A percentile compares a stretch with the other conserved stretches of the same genome.
Conservation (phyloP, 805 yeast genomes). For the Debaryomyces hansenii region DNA sequence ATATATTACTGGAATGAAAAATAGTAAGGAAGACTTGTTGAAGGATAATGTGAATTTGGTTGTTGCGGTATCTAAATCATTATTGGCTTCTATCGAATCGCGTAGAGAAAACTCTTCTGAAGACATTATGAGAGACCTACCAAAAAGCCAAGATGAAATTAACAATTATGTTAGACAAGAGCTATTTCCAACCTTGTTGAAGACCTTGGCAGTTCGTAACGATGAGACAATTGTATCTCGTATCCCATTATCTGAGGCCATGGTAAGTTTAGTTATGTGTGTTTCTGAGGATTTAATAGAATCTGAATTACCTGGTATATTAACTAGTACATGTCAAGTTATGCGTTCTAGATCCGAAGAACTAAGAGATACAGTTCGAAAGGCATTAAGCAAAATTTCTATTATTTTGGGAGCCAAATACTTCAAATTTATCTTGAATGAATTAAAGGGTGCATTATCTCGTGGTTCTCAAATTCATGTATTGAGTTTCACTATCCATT, state of each 20-base stretch:
- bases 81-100: slow-evolving; percentile 33
- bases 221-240: slow-evolving; percentile 77
- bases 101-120: slow-evolving; percentile 9
- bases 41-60: slow-evolving; percentile 61
- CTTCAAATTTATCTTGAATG: slow-evolving; percentile 71
- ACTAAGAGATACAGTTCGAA: slow-evolving; percentile 82
- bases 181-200: slow-evolving; percentile 60
- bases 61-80: slow-evolving; percentile 55
- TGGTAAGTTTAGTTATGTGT: slow-evolving; percentile 65
- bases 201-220: slow-evolving; percentile 60
- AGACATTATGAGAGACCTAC: slow-evolving; percentile 26
- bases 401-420: slow-evolving; percentile 69
- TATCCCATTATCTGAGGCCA: slow-evolving; percentile 78
- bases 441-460: slow-evolving; percentile 72
- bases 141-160: slow-evolving; percentile 22
- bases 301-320: slow-evolving; percentile 70
- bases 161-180: slow-evolving; percentile 51
- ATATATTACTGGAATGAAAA: slow-evolving; percentile 51
- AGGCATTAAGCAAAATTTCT: slow-evolving; percentile 66
- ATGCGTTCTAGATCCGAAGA: slow-evolving; percentile 84
- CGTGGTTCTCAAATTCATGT: slow-evolving; percentile 95
- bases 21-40: slow-evolving; percentile 39
- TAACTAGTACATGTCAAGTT: slow-evolving; percentile 87
- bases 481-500: slow-evolving; percentile 83
- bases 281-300: slow-evolving; percentile 57